Base-by-base conservation (phyloP, 2,329 filamentous ascomycete genomes). In the Claviceps humidiphila region DNA sequence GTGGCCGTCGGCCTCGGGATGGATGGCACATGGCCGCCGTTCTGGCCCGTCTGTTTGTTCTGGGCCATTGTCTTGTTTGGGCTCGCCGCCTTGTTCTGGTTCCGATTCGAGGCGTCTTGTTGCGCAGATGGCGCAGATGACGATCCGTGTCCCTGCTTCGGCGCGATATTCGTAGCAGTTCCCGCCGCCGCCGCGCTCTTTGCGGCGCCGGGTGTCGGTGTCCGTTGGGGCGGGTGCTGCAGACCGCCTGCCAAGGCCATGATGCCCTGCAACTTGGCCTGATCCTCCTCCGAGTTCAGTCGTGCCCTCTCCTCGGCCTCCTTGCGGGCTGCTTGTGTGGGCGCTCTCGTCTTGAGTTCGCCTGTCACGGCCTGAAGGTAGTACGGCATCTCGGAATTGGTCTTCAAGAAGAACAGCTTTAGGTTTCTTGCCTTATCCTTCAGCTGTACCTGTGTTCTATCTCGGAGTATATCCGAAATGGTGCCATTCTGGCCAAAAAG, bases 391-490 rank as follows among this genome's bases (percentile, higher is more conserved):
- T 95, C 89, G 5, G 89, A 89, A 50, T 88, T 88, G 17, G 85
- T 91, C 71, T 95, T 95, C 51, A 95, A 71, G 67, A 95, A 95
- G 70, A 93, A 95, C 0, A 95, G 71, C 66, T 95, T 95, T 48
- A 95, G 69, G 58, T 95, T 95, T 49, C 89, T 77, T 1, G 89
- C 89, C 67, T 95, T 95, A 64, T 95, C 89, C 66, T 95, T 95
- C 13, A 95, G 74, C 64, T 95, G 89, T 0, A 95, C 89, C 63
- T 95, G 89, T 45, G 89, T 94, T 38, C 89, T 79, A 63, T 95
- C 89, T 59, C 90, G 91, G 20, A 95, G 74, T 24, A 91, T 85
- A 59, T 91, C 85, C 47, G 82, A 90, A 24, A 91, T 80, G 0
- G 84, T 85, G 5, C 89, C 89, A 43, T 84, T 85, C 0, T 81